Evolutionary conservation across 2,329 filamentous ascomycete species (phyloP).

Genomic region (Calonectria montana): DNA sequence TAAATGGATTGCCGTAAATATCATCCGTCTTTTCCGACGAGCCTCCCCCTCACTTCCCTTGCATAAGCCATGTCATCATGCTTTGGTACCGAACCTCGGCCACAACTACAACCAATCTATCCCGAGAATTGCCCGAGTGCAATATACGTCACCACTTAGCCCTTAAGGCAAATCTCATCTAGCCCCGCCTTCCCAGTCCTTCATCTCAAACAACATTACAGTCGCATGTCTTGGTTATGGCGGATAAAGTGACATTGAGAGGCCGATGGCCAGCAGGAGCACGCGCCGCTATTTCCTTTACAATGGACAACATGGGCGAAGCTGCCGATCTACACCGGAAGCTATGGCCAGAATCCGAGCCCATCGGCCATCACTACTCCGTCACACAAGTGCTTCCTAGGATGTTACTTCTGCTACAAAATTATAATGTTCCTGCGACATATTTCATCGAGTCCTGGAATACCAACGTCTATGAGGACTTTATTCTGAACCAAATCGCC

Average conservation of each 20-base stretch:
- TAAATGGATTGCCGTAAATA: not conserved
- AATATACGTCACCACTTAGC: not conserved
- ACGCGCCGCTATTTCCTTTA: slow-evolving; percentile 7
- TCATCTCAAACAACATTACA: not conserved
- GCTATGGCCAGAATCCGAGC: slow-evolving; percentile 6
- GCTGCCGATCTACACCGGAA: slow-evolving; percentile 10
- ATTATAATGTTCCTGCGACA: slow-evolving; percentile 2
- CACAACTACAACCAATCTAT: not conserved
- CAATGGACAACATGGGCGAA: slow-evolving; percentile 20
- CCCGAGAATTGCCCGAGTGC: not conserved
- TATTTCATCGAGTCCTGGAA: slow-evolving; percentile 21
- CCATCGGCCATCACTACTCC: slow-evolving; percentile 3
- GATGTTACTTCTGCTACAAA: not conserved
- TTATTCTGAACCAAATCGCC: not conserved
- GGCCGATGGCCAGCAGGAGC: slow-evolving; percentile 9
- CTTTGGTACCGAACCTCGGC: not conserved
- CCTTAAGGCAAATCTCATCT: not conserved
- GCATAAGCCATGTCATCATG: not conserved
- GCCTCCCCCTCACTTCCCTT: not conserved
- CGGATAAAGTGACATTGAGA: not conserved
- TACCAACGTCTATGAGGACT: slow-evolving; percentile 8
- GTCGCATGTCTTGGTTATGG: not conserved
- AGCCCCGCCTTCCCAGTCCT: not conserved
- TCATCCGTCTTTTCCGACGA: not conserved
- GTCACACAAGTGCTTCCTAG: not conserved